Base-by-base conservation (phyloP, 495 filamentous ascomycete species). In the Aspergillus campestris region DNA sequence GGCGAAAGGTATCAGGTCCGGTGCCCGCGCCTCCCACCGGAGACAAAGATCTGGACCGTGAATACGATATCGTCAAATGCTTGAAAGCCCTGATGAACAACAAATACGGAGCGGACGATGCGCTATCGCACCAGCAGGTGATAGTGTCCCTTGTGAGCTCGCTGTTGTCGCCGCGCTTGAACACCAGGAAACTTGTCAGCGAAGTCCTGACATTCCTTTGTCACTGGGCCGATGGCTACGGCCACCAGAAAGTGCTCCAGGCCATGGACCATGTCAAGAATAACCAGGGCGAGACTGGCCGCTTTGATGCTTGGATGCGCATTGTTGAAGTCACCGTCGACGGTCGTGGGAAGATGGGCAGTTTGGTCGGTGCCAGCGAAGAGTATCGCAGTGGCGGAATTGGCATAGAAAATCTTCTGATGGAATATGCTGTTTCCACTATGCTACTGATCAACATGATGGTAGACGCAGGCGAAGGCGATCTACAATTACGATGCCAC, bases 281-380 rank as follows among this genome's bases (percentile, higher is more conserved):
- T 51, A 79, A 89, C 52, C 83, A 94, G 56, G 84, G 83, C 34
- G 92, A 98, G 62, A 96, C 92, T 58, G 92, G 92, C 30, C 83
- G 94, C 11, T 98, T 98, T 57, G 92, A 98, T 69, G 83, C 94
- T 11, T 98, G 92, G 92, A 94, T 98, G 87, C 86, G 92, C 28
- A 89, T 95, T 38, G 91, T 97, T 32, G 92, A 98, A 65, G 94
- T 98, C 42, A 95, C 92, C 8, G 82, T 95, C 40, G 92, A 98
- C 66, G 92, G 92, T 28, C 82, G 92, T 47, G 92, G 92, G 34
- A 98, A 98, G 75, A 94, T 98, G 86, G 92, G 92, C 45, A 94
- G 87, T 67, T 75, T 97, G 49, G 92, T 98, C 24, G 92, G 92
- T 39, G 92, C 92, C 6, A 95, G 89, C 54, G 94, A 98, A 58